Evolutionary conservation across 345 rosid species (phyloP), one percentile per base, ranked within the genome.

Genomic region (Anastatica hierochuntica): DNA sequence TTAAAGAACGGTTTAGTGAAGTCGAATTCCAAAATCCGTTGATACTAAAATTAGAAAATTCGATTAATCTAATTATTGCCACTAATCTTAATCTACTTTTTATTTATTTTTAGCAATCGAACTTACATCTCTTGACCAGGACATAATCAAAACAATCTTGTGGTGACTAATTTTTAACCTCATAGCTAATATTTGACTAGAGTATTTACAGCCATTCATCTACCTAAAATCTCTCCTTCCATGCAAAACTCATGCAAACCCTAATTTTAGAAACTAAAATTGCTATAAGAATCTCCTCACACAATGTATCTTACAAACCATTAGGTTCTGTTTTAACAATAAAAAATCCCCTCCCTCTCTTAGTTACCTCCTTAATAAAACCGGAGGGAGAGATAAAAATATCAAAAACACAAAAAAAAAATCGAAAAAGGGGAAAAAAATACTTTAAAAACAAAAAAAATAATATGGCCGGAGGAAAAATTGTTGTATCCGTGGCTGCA

Each of bases 401-500:
- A n/a, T 14, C 7, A 6, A 34, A 20, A 63, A n/a, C 13, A 4
- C 9, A 2, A 10, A 31, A 2, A 2, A 10, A 52, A 63, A 44
- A 35, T 1, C 29, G 19, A 53, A 11, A 53, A 63, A 30, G 30
- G 47, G 35, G 24, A 29, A 43, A 51, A 36, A 48, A 8, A 49
- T 10, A 34, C 4, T 38, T 2, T 7, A 38, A 0, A 2, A 16
- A 39, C 2, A 15, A 13, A 37, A 14, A 30, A 26, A 37, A 15
- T 56, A 55, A 40, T 46, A 66, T 59, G 55, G 74, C 75, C 30
- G 39, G 4, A 2, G 64, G 64, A 8, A 81, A 77, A 43, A 39
- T 53, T 17, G 56, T 71, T 10, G 47, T 79, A 0, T 45, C 77
- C 0, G 75, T 46, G 48, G 47, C 81, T 33, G 77, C 85, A 7